A percentile compares a stretch with the other conserved stretches of the same genome.
Evolutionary conservation across 352 stramenopile genomes (phyloP).

Genomic region (Paralagenidium karlingii): DNA sequence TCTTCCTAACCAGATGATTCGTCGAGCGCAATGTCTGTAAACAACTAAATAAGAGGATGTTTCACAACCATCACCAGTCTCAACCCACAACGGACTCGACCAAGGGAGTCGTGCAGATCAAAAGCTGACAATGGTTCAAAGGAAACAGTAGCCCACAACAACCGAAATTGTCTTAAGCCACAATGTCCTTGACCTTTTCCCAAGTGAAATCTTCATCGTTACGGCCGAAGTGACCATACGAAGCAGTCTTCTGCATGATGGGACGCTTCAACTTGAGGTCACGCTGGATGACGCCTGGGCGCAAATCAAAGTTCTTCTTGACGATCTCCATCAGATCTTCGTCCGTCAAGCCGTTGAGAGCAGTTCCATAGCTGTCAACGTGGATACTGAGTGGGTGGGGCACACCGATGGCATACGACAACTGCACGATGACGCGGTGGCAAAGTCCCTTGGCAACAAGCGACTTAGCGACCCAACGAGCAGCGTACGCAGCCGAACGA

Average conservation of each 20-base stretch:
- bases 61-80: no score
- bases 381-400: constrained; percentile 94
- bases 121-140: no score
- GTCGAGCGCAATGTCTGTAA: no score
- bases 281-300: constrained; percentile 96
- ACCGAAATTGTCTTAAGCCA: no score
- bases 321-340: constrained; percentile 95
- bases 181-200: constrained; percentile 93
- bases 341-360: constrained; percentile 92
- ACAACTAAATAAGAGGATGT: no score
- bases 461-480: constrained; percentile 98
- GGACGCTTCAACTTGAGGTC: constrained; percentile 96
- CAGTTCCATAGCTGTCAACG: constrained; percentile 98
- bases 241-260: constrained; percentile 97
- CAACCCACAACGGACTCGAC: no score
- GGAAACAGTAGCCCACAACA: no score
- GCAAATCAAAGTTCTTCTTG: constrained; percentile 99
- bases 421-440: constrained; percentile 92
- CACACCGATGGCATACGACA: constrained; percentile 98
- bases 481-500: constrained; percentile 96
- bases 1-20: no score
- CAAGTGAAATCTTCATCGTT: constrained; percentile 98
- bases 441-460: constrained; percentile 93
- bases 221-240: constrained; percentile 99
- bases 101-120: no score